Evolutionary conservation across 1,284 basidiomycete genomes (phyloP), one percentile per base, ranked within the genome.

Genomic region (Melampsora abietis-canadensis): DNA sequence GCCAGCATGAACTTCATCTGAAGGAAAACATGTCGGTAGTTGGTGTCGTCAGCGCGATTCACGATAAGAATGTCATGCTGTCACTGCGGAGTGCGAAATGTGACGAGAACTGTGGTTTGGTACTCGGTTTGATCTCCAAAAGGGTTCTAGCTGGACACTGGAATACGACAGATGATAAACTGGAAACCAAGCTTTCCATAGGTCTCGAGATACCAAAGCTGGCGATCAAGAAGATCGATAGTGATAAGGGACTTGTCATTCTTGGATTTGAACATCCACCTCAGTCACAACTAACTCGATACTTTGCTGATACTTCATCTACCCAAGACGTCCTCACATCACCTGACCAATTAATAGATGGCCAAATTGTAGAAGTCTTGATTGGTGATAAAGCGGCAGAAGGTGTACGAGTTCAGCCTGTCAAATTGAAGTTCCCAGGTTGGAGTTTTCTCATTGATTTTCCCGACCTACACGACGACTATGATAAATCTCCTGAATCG

Each of bases 91-190:
- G 95, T 44, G 89, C 90, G 0, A 88, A 86, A 14, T 85, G 88
- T 78, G 86, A 91, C 59, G 88, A 88, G 12, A 37, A 66, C 12
- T 62, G 54, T 51, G 70, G 31, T 40, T 40, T n/a, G 27, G 17
- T 27, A 34, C 63, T 66, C 34, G 94, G 92, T 0, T 85, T 98
- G 19, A 83, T 98, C 19, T 93, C 94, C 2, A 84, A 95, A 64
- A 89, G 89, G 79, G 91, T 92, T 78, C 85, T 98, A 62, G 92
- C 94, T n/a, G 91, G 92, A 78, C 87, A 89, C 79, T 87, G 91
- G 27, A 85, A 85, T 24, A 83, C 87, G 14, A 85, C 88, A 0
- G 84, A 90, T 14, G 85, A 89, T n/a, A 89, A 92, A 78, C 84
- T 96, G 24, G 87, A 88, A 30, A 83, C 84, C 1, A 82, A 84